Base-by-base conservation (phyloP, 805 yeast genomes). In the Teunomyces aglyptinius region DNA sequence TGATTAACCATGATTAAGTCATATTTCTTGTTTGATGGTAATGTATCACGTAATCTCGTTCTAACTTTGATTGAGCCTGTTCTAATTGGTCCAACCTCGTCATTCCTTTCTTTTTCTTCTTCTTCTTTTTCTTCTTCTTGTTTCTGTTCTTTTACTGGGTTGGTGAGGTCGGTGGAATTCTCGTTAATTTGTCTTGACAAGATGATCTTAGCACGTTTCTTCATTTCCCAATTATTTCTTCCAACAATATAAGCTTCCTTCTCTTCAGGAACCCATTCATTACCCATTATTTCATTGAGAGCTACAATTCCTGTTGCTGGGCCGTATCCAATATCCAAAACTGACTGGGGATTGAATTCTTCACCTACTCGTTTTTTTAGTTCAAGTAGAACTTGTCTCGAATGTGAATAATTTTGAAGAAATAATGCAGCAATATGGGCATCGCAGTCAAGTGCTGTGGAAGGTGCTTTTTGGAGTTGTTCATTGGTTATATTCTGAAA, bases 231-330 rank as follows among this genome's bases (percentile, higher is more conserved):
- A 44, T 65, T 71, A 32, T 54, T 69, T 34, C 80, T 65, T 1
- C 96, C 94, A 15, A 83, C 71, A 13, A 91, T 76, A 19, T 85
- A 86, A 0, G 87, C 82, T 33, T 88, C 89, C 56, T 88, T 88
- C 11, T 70, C 68, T 15, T 67, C 68, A 0, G 96, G 89, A 15
- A 66, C 61, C 67, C 78, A 86, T 0, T 76, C 76, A 2, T 75
- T 75, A 0, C 87, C 90, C 82, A 89, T 80, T 1, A 91, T 56
- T 57, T 90, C 96, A 59, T 91, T 89, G 44, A 90, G 70, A 0
- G 96, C 98, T 12, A 91, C 67, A 72, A 94, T 82, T 1, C 97
- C 97, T 0, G 95, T 85, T 1, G 89, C 92, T 1, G 99, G 98
- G 0, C 99, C 98, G 59, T 77, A 83, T 0, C 96, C 92, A 11